A percentile compares a stretch with the other conserved stretches of the same genome.
Evolutionary conservation across 768 basidiomycete genomes (phyloP).

Genomic region (Rickenella mellea): DNA sequence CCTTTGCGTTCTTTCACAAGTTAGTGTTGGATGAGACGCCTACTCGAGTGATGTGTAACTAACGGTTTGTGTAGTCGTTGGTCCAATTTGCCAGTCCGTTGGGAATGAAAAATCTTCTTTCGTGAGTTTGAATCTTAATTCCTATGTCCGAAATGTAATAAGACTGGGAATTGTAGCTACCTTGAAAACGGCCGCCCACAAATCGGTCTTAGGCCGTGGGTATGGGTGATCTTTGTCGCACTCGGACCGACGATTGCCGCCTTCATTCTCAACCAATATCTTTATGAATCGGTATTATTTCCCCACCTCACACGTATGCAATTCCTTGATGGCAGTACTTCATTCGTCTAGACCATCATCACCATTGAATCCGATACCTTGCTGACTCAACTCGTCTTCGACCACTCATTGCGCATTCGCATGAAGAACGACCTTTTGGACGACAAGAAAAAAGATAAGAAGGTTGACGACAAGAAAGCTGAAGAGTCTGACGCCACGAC

Average conservation of each 20-base stretch:
- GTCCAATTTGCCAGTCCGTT: not conserved
- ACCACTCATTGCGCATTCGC: conserved; percentile 30
- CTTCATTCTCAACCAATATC: not conserved
- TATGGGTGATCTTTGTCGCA: not conserved
- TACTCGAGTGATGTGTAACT: not conserved
- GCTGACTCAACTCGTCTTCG: conserved; percentile 32
- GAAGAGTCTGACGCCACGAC: not conserved
- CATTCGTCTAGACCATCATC: not conserved
- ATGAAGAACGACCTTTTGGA: conserved; percentile 10
- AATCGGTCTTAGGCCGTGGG: not conserved
- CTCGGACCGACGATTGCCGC: not conserved
- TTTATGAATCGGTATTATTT: not conserved
- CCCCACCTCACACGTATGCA: not conserved
- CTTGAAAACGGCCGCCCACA: not conserved
- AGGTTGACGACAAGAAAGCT: not conserved
- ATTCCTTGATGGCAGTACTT: not conserved
- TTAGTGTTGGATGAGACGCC: not conserved
- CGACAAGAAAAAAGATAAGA: not conserved
- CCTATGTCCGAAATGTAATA: not conserved
- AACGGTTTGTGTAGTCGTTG: not conserved
- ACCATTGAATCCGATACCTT: conserved; percentile 6
- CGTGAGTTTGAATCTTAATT: not conserved
- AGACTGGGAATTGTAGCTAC: not conserved
- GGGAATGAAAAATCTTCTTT: not conserved
- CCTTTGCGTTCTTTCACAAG: not conserved